These are phyloP conservation scores for Zea luxurians DNA, from an alignment of 176 grass and related monocot genomes.

Conservation along the genomic window DNA sequence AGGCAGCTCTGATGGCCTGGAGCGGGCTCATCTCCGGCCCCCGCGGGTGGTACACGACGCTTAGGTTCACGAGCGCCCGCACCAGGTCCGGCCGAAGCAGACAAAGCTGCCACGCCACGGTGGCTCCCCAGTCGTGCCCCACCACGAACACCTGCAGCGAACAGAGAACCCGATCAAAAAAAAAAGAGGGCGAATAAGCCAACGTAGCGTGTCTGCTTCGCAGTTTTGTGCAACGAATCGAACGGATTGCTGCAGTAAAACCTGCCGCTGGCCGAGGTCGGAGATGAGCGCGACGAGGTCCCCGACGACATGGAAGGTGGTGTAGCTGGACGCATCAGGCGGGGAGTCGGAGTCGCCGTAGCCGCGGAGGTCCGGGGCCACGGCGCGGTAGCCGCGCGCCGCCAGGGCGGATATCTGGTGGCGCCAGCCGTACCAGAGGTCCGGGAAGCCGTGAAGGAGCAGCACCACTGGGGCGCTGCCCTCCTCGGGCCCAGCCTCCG, in stretches of 20 bases:
- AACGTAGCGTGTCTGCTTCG: neutral
- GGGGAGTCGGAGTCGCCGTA: slow-evolving; percentile 68
- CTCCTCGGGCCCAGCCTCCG: slow-evolving; percentile 57
- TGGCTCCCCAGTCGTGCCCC: slow-evolving; percentile 80
- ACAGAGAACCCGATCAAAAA: neutral
- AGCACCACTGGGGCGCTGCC: slow-evolving; percentile 44
- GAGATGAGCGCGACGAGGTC: slow-evolving; percentile 82
- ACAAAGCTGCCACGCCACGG: slow-evolving; percentile 74
- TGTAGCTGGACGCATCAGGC: slow-evolving; percentile 35
- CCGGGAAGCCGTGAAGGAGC: slow-evolving; percentile 80
- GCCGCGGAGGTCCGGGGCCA: slow-evolving; percentile 74
- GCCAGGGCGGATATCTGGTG: slow-evolving; percentile 70
- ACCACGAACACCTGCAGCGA: slow-evolving; percentile 65
- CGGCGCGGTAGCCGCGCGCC: slow-evolving; percentile 57
- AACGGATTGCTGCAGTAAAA: neutral
- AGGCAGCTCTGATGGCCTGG: slow-evolving; percentile 47
- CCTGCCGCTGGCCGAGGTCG: slow-evolving; percentile 54
- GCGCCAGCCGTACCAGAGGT: slow-evolving; percentile 90
- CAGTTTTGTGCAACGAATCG: neutral
- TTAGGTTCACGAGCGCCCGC: slow-evolving; percentile 68
- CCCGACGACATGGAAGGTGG: slow-evolving; percentile 68
- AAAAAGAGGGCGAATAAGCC: neutral
- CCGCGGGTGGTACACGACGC: slow-evolving; percentile 49
- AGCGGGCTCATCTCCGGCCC: slow-evolving; percentile 42
- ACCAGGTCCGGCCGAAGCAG: slow-evolving; percentile 74